phyloP scores from a whole-genome alignment of 1,284 basidiomycete genomes.

The Marasmius oreades region DNA sequence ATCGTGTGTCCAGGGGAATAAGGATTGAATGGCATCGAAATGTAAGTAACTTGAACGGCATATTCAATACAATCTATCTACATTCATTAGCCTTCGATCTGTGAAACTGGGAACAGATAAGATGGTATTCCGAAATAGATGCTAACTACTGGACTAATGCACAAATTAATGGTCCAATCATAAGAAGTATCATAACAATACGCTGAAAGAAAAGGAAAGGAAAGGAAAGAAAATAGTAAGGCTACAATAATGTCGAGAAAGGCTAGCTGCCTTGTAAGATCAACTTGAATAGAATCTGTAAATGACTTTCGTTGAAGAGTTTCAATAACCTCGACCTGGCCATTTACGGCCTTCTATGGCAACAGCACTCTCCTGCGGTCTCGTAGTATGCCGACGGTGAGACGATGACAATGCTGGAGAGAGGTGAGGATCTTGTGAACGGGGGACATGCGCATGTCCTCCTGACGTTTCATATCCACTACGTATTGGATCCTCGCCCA shows the following conservation, averaged over 20 bases:
- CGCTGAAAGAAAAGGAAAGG: not conserved
- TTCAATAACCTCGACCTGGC: conserved; percentile 19
- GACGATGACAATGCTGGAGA: conserved; percentile 25
- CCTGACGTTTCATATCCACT: conserved; percentile 32
- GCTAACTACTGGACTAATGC: not conserved
- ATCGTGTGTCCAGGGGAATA: not conserved
- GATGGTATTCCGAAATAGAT: not conserved
- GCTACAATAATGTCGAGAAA: not conserved
- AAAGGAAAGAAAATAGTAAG: not conserved
- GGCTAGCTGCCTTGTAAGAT: not conserved
- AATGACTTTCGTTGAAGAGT: not conserved
- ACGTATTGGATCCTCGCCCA: conserved; percentile 32
- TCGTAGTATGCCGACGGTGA: conserved; percentile 27
- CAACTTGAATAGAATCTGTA: not conserved
- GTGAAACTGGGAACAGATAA: not conserved
- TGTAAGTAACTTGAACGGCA: too few species aligned
- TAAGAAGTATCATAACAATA: not conserved
- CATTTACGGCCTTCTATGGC: conserved; percentile 44
- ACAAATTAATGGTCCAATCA: not conserved
- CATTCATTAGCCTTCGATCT: too few species aligned
- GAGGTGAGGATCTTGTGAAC: conserved; percentile 35
- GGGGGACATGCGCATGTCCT: conserved; percentile 36
- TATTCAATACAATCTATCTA: too few species aligned
- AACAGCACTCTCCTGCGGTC: conserved; percentile 23
- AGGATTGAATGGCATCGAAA: not conserved